Percentiles rank a stretch among this genome's conserved stretches.
Evolutionary conservation across 345 rosid species (phyloP).

Genomic region (Combretum micranthum): DNA sequence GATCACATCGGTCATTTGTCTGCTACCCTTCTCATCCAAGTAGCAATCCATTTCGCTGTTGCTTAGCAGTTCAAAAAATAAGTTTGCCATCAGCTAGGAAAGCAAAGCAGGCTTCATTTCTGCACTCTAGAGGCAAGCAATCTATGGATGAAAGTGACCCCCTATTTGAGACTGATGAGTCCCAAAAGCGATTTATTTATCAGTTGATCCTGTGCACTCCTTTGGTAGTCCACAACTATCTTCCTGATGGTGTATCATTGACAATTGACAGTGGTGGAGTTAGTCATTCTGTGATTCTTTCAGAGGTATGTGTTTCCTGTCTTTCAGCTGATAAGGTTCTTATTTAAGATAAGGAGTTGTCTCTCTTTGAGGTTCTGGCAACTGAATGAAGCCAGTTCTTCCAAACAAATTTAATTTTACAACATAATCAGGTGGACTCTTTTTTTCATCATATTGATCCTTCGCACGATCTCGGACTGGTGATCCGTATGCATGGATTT

Average conservation of each 20-base stretch:
- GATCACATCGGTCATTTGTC: constrained; percentile 74
- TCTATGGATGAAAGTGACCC: constrained; percentile 26
- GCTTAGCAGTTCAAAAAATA: constrained; percentile 58
- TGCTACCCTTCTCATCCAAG: constrained; percentile 93
- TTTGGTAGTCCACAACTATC: constrained; percentile 58
- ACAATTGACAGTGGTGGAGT: constrained; percentile 72
- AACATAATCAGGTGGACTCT: constrained; percentile 44
- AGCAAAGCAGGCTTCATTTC: constrained; percentile 23
- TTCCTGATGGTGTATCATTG: constrained; percentile 61
- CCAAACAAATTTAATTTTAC: not conserved
- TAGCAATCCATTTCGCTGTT: constrained; percentile 82
- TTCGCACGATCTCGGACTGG: constrained; percentile 69
- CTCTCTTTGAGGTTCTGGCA: not conserved
- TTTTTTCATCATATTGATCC: constrained; percentile 85
- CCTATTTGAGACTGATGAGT: constrained; percentile 27
- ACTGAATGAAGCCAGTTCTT: too few species aligned
- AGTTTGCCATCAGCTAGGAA: constrained; percentile 41
- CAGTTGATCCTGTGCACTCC: constrained; percentile 75
- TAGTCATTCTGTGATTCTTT: constrained; percentile 47
- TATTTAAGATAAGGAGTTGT: constrained; percentile 3
- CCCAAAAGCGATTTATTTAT: constrained; percentile 46
- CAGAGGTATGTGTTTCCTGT: constrained; percentile 54
- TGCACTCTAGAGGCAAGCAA: constrained; percentile 16
- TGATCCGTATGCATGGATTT: constrained; percentile 55
- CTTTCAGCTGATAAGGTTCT: constrained; percentile 5